phyloP scores from a whole-genome alignment of 2,329 filamentous ascomycete species.

The Pseudogymnoascus sp. region DNA sequence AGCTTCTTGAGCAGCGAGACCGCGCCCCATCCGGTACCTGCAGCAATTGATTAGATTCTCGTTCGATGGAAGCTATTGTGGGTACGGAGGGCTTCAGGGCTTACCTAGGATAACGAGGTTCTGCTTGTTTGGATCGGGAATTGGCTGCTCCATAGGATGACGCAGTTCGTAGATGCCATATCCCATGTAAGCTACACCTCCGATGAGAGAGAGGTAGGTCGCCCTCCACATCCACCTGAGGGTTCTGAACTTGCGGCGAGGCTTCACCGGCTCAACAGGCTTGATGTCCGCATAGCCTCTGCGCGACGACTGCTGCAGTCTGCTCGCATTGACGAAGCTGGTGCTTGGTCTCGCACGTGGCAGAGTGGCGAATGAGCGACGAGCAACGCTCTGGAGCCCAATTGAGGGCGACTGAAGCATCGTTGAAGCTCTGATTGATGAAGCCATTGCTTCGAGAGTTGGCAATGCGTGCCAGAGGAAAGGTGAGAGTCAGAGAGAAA shows the following conservation, averaged over 20 bases:
- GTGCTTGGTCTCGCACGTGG: slow-evolving; percentile 24
- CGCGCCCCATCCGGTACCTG: slow-evolving; percentile 93
- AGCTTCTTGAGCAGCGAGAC: slow-evolving; percentile 97
- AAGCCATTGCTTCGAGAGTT: slow-evolving; percentile 25
- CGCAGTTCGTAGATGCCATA: slow-evolving; percentile 80
- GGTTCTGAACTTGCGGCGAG: slow-evolving; percentile 55
- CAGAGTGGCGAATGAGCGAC: slow-evolving; percentile 25
- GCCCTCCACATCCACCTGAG: slow-evolving; percentile 79
- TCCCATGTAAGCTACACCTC: slow-evolving; percentile 61
- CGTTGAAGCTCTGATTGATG: slow-evolving; percentile 27
- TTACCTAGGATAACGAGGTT: slow-evolving; percentile 91
- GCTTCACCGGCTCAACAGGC: slow-evolving; percentile 28
- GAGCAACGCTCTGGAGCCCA: slow-evolving; percentile 23
- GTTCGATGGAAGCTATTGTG: slow-evolving; percentile 8
- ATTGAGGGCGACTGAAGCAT: slow-evolving; percentile 27
- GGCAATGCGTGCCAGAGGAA: slow-evolving; percentile 13
- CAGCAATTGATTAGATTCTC: slow-evolving; percentile 19
- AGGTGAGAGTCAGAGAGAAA: neutral
- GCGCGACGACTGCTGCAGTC: slow-evolving; percentile 35
- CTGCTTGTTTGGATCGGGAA: slow-evolving; percentile 86
- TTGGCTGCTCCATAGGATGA: slow-evolving; percentile 71
- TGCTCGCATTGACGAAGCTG: slow-evolving; percentile 21
- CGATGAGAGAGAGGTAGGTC: slow-evolving; percentile 69
- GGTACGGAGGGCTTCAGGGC: slow-evolving; percentile 19
- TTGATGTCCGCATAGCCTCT: slow-evolving; percentile 35